Percentiles rank a stretch among this genome's conserved stretches.
Conservation (phyloP, 331 rosid genomes). For the Arachis monticola region DNA sequence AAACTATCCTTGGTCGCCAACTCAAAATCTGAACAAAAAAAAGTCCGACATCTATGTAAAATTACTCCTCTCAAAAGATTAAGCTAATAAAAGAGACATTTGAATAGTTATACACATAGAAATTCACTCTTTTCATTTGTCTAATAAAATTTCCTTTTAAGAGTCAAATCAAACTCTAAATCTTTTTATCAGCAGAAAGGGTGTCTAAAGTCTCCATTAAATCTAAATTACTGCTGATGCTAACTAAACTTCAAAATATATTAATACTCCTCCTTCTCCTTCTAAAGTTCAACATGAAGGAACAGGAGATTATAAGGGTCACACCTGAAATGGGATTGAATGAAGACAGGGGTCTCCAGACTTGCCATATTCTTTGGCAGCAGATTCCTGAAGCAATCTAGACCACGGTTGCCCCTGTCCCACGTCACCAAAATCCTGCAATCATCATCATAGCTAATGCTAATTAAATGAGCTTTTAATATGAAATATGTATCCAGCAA, state of each 20-base stretch:
- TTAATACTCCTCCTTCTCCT: too few species aligned
- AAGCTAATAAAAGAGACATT: too few species aligned
- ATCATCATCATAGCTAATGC: background rate
- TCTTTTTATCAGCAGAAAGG: too few species aligned
- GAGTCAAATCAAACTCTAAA: too few species aligned
- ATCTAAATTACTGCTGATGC: background rate
- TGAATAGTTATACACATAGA: too few species aligned
- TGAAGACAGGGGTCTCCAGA: constrained; percentile 48
- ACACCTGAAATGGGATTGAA: constrained; percentile 55
- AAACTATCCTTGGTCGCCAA: constrained; percentile 48
- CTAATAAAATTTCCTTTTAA: too few species aligned
- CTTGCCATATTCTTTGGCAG: constrained; percentile 32
- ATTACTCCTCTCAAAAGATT: too few species aligned
- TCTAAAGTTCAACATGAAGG: background rate
- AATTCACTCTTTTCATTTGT: too few species aligned
- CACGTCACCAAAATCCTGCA: constrained; percentile 40
- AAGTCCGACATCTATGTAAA: background rate
- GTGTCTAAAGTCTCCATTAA: background rate
- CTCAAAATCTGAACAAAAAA: constrained; percentile 48
- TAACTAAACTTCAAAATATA: background rate
- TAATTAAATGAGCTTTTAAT: background rate
- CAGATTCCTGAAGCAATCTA: constrained; percentile 30
- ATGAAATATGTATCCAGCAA: background rate
- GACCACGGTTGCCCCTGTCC: background rate
- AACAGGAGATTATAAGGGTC: background rate